Evolutionary conservation across 139 green algal genomes (phyloP).

Genomic region (Micractinium conductrix): DNA sequence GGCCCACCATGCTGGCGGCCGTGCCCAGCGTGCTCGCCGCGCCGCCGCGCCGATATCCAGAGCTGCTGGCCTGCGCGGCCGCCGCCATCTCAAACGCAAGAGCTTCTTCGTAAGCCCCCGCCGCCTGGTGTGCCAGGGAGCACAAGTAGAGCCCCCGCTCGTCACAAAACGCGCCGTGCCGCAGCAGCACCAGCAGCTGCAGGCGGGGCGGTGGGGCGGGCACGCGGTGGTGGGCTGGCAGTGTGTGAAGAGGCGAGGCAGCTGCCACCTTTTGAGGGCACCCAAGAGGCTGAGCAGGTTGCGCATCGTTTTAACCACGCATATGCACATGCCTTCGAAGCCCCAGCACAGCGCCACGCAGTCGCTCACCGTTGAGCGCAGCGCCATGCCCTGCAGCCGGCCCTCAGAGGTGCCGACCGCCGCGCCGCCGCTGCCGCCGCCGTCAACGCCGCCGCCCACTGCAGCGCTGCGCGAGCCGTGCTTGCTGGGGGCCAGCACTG

Average conservation of each 20-base stretch:
- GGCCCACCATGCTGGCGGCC: not conserved
- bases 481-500: conserved; percentile 62
- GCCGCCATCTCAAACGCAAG: conserved; percentile 37
- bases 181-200: conserved; percentile 27
- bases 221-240: not conserved
- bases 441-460: not conserved
- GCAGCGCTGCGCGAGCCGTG: not conserved
- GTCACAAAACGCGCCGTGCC: conserved; percentile 49
- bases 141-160: conserved; percentile 48
- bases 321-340: not conserved
- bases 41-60: not conserved
- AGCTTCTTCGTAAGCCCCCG: conserved; percentile 9
- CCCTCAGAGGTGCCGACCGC: conserved; percentile 4
- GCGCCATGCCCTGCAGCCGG: conserved; percentile 80
- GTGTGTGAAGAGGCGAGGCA: not conserved
- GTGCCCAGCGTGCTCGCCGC: not conserved
- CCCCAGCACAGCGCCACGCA: conserved; percentile 64
- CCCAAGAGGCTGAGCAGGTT: not conserved
- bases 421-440: not conserved
- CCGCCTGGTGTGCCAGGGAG: conserved; percentile 23
- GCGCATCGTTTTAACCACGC: too few species aligned
- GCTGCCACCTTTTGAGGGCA: not conserved
- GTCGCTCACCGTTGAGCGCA: conserved; percentile 83
- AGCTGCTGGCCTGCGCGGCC: conserved; percentile 28
- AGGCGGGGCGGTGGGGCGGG: not conserved